Evolutionary conservation across 2,329 filamentous ascomycete genomes (phyloP), one percentile per base, ranked within the genome.

Genomic region (Penicillium capsulatum): DNA sequence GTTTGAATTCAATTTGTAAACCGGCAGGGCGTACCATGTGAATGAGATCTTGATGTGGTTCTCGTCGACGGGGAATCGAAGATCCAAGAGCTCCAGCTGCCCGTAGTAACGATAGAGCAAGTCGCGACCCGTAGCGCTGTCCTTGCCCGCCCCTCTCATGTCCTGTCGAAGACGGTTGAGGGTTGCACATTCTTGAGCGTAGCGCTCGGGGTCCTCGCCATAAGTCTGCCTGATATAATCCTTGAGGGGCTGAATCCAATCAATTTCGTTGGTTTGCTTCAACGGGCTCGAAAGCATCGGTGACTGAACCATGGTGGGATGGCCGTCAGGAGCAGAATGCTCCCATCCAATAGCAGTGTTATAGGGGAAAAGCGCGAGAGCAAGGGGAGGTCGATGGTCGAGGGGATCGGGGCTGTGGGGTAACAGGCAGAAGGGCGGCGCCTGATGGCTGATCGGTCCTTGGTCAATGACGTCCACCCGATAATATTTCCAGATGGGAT

Each of bases 41-140:
- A 98, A 98, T 6, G 86, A 87, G 58, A 98, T 95, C 71, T 97
- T 97, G 71, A 98, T 97, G 62, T 98, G 91, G 60, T 95, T 92
- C 71, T 98, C 92, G 57, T 98, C 92, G 31, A 98, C 89, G 0
- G 94, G 94, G 61, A 98, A 98, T 45, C 92, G 79, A 58, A 98
- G 71, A 65, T 98, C 92, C 47, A 98, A 72, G 36, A 98, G 75
- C 70, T 98, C 92, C 43, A 98, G 78, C 70, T 98, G 92, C 28
- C 91, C 92, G 63, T 98, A 98, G 69, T 98, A 98, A 63, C 92
- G 80, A 66, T 98, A 98, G 35, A 98, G 73, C 60, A 98, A 75
- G 65, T 98, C 92, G 58, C 92, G 75, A 33, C 92, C 92, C 4
- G 90, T 86, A 15, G 88, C 92, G 67, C 89, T 97, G 64, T 98